Evolutionary conservation across 106 monocot species (phyloP), one percentile per base, ranked within the genome.

Genomic region (Gastrodia elata): DNA sequence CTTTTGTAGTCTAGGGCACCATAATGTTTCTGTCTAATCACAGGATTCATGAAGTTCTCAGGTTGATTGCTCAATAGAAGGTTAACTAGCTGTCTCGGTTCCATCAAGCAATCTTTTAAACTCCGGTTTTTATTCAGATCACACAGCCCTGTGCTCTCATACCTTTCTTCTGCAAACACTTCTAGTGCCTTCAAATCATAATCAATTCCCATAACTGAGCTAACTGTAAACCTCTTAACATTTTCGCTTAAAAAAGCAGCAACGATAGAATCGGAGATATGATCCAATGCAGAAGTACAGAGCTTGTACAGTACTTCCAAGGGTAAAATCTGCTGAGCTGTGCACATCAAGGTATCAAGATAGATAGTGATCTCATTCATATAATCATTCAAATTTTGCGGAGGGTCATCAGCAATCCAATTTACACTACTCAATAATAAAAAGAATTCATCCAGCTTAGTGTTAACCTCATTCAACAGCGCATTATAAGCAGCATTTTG

Each of bases 11-110:
- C 89, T 69, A 89, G 59, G n/a, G 82, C 76, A 36, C 83, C 73
- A 38, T 89, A 89, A 71, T 85, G 75, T 34, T 78, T 89, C 78
- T 85, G 64, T 68, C 89, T 85, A 22, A 89, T 89, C 15, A 89
- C 81, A 67, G 89, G 85, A 79, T 85, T 89, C 89, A 89, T 79
- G 78, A 85, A 89, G 58, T 85, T 89, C 67, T 89, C 89, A 38
- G 89, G 84, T 48, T 83, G 85, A 64, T 81, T 83, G 71, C 78
- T 83, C 65, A 83, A 28, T 43, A 89, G 48, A 71, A 89, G 89
- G 65, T 89, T 89, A 61, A 89, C 39, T 49, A 89, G 41, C 56
- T 89, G 89, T 56, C 89, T 80, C 5, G 83, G 64, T 79, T 89
- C 89, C 27, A 79, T 28, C 40, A 89, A 71, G 46, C 83, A 89